Base-by-base conservation (phyloP, 441 rosid species). In the Adansonia rubrostipa region DNA sequence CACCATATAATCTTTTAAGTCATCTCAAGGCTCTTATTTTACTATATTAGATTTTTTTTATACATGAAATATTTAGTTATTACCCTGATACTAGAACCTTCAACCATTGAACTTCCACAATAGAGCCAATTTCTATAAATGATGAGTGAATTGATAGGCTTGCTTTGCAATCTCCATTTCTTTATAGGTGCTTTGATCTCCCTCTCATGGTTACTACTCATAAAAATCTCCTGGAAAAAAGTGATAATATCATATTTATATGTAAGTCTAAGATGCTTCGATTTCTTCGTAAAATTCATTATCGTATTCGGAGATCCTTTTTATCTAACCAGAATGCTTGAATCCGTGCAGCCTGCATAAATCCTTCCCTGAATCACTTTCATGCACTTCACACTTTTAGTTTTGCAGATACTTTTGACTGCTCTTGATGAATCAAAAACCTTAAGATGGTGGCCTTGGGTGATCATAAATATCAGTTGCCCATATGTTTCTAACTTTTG, bases 121-220 rank as follows among this genome's bases (percentile, higher is more conserved):
- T 96, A 96, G 74, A 96, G 83, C 93, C 97, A 94, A 73, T 96
- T 96, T 88, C 85, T 94, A 86, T 92, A 91, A 76, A 88, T 84
- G 78, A 85, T 75, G 61, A 96, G 86, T 36, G 96, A 87, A 81
- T 83, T 94, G 62, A 92, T 82, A n/a, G 97, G 91, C 79, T 87
- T 92, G 83, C 75, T 89, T 75, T 89, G 93, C 84, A 94, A 84
- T 74, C 82, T 88, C 97, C 98, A 94, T 75, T 89, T 90, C 84
- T 89, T 90, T 4, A 84, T 68, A 3, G 97, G 89, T 51, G 93
- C 86, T 85, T 85, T 94, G 80, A 94, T 92, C 88, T 92, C 96
- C 71, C 91, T 81, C 66, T 87, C 95, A 68, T 88, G 83, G 71
- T 91, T 87, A 86, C 82, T 91, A 8, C 85, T 15, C 3, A 82